Conservation (phyloP, 495 filamentous ascomycete genomes). For the Penicillium canescens region DNA sequence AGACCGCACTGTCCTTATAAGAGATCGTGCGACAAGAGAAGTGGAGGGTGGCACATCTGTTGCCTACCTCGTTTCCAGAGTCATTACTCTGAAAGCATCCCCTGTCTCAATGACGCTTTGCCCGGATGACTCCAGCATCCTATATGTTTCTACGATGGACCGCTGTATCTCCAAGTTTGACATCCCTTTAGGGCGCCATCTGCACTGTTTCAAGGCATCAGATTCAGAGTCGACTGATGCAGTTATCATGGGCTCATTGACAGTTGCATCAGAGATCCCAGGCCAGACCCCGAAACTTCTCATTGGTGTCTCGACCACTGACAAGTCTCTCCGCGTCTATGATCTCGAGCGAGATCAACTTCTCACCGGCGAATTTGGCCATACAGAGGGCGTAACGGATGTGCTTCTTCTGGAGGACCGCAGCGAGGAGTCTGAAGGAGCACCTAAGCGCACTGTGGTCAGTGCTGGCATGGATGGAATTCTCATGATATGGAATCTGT, state of each 20-base stretch:
- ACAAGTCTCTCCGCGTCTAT: constrained; percentile 92
- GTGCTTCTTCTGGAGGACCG: constrained; percentile 65
- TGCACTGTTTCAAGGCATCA: constrained; percentile 74
- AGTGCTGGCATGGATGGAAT: constrained; percentile 82
- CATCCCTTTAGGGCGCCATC: constrained; percentile 65
- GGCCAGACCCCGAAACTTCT: constrained; percentile 57
- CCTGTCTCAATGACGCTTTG: constrained; percentile 78
- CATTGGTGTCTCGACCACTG: constrained; percentile 82
- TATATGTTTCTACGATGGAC: constrained; percentile 80
- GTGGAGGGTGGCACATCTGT: constrained; percentile 60
- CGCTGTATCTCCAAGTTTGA: constrained; percentile 78
- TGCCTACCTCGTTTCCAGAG: constrained; percentile 73
- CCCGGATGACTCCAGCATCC: constrained; percentile 56
- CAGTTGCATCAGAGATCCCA: constrained; percentile 43
- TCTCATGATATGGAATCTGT: constrained; percentile 81
- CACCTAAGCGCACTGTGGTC: constrained; percentile 53
- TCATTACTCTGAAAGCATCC: constrained; percentile 80
- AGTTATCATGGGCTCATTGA: constrained; percentile 77
- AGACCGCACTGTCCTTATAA: constrained; percentile 80
- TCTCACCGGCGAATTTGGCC: constrained; percentile 86
- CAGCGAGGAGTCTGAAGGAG: constrained; percentile 38
- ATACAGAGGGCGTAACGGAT: constrained; percentile 88
- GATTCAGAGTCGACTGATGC: constrained; percentile 78
- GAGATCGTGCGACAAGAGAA: constrained; percentile 71
- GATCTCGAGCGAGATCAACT: constrained; percentile 73